Base-by-base conservation (phyloP, 1,284 basidiomycete genomes). In the Trichosporon inkin region DNA sequence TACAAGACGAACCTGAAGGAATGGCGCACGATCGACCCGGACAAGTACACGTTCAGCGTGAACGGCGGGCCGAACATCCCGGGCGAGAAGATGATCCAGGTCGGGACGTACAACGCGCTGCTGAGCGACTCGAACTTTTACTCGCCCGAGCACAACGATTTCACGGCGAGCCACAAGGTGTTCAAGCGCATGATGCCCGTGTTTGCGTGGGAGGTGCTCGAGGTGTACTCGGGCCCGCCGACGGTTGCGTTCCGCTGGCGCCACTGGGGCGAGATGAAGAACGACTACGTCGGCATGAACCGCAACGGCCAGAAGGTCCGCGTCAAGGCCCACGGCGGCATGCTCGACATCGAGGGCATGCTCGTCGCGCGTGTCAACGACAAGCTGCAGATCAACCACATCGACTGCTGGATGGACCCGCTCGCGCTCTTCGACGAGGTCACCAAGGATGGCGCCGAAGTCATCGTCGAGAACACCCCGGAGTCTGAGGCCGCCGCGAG, bases 181-280 rank as follows among this genome's bases (percentile, higher is more conserved):
- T 68, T 63, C 55, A 63, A 63, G 62, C 62, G 62, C 62, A 63
- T 63, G 62, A 63, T 63, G 62, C 62, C 62, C 34, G 47, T 51
- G 11, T 63, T 63, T 22, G 62, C 62, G 10, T 63, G 58, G 58
- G 62, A 63, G 58, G 62, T 63, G 17, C 52, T 60, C 47, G 58
- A 63, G 56, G 62, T 63, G 20, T 63, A 60, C 62, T 60, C 58
- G 36, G 62, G 62, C 32, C 62, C 62, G 7, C 62, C 62, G 24
- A 51, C 32, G 28, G 62, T 63, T 8, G 20, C 55, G n/a, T 60
- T 63, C 55, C 41, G 41, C 28, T 63, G 62, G 62, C 55, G 62
- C 34, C 62, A 63, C 58, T 63, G 62, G 62, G 62, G 62, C 16
- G 58, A 59, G 57, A 60, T 63, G 62, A 63, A 63, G 62, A 57